Evolutionary conservation across 2,329 filamentous ascomycete species (phyloP).

Genomic region (Colletotrichum sp.): DNA sequence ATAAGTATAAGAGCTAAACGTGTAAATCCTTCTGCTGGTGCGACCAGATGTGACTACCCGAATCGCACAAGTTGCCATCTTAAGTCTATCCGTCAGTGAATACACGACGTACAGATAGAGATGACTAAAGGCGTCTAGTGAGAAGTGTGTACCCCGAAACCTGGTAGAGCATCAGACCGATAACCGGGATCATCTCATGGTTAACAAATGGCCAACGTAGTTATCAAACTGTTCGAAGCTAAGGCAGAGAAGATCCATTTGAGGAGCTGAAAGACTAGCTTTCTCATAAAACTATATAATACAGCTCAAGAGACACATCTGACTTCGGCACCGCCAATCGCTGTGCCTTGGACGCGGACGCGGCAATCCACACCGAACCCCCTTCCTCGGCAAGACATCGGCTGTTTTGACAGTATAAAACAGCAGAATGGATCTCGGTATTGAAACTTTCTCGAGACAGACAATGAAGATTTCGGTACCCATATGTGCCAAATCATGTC

Average conservation of each 20-base stretch:
- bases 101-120: background rate
- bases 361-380: no score
- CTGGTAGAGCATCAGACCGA: background rate
- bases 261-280: background rate
- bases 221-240: background rate
- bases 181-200: background rate
- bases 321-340: no score
- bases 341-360: no score
- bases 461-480: no score
- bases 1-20: no score
- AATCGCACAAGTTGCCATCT: no score
- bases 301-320: background rate
- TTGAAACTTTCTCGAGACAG: background rate
- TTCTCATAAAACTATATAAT: background rate
- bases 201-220: background rate
- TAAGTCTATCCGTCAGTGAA: no score
- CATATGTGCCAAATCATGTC: background rate
- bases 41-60: no score
- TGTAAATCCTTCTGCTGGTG: no score
- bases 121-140: accelerated
- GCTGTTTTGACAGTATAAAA: background rate
- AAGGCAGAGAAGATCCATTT: accelerated
- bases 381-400: background rate
- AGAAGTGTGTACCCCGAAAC: accelerated
- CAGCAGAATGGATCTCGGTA: background rate